Evolutionary conservation across 805 yeast species (phyloP).

Genomic region (Yamadazyma ubonensis): DNA sequence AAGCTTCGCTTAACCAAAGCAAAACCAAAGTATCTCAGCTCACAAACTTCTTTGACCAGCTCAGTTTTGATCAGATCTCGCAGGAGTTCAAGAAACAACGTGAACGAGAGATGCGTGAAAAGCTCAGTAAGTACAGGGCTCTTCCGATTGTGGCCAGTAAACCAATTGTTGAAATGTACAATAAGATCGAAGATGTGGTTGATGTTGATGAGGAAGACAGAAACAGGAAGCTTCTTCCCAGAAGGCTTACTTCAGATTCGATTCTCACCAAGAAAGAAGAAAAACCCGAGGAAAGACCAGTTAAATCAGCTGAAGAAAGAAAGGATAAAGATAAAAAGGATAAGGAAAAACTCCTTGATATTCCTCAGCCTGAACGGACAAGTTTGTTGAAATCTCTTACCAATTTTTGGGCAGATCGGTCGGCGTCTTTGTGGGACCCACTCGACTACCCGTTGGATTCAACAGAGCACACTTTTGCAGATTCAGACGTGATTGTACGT

Average conservation of each 20-base stretch:
- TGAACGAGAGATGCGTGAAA: conserved; percentile 65
- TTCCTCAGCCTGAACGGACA: conserved; percentile 58
- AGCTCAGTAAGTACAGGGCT: conserved; percentile 64
- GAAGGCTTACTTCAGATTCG: conserved; percentile 11
- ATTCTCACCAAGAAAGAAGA: background rate
- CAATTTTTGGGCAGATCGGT: conserved; percentile 96
- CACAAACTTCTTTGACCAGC: conserved; percentile 66
- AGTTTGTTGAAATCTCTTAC: conserved; percentile 81
- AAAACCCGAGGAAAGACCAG: background rate
- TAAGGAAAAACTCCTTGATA: conserved; percentile 9
- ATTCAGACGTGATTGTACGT: conserved; percentile 87
- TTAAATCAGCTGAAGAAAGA: background rate
- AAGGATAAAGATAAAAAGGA: conserved; percentile 3
- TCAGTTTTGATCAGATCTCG: conserved; percentile 78
- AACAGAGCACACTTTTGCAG: conserved; percentile 88
- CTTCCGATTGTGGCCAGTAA: conserved; percentile 68
- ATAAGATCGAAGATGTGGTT: conserved; percentile 86
- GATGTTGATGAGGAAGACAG: conserved; percentile 34
- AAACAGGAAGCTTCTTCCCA: conserved; percentile 7
- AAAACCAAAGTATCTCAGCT: conserved; percentile 54
- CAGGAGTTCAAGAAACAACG: conserved; percentile 86
- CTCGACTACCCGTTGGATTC: conserved; percentile 76
- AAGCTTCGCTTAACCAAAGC: conserved; percentile 9
- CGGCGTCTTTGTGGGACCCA: conserved; percentile 94
- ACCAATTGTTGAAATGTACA: conserved; percentile 89